Conservation (phyloP, 225 moss, liverwort and hornwort genomes). For the Asterella californica region DNA sequence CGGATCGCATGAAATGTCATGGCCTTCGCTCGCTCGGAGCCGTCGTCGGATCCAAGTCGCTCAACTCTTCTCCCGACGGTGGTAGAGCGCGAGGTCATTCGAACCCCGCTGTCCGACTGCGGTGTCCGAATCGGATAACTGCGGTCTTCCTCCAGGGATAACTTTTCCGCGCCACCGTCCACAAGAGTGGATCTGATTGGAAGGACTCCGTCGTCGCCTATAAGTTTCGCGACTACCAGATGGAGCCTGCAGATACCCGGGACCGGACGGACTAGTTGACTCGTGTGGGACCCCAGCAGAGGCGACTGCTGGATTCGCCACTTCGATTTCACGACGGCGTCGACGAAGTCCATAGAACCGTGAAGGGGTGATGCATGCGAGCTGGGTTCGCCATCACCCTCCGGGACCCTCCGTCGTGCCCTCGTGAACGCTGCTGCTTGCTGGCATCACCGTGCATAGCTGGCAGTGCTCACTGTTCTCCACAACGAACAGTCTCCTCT, state of each 20-base stretch:
- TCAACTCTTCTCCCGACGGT: not conserved
- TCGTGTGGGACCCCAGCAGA: not conserved
- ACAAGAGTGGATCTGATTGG: not conserved
- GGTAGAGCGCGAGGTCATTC: not conserved
- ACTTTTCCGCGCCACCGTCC: not conserved
- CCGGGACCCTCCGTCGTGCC: not conserved
- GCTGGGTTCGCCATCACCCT: not conserved
- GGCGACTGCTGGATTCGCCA: not conserved
- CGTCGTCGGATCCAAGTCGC: not conserved
- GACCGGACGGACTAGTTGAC: too few relatives aligned
- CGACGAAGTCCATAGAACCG: not conserved
- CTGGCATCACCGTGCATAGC: conserved; percentile 11
- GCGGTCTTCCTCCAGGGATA: too few relatives aligned
- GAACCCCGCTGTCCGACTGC: not conserved
- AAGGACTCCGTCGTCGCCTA: not conserved
- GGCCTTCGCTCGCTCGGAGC: not conserved
- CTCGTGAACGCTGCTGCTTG: conserved; percentile 15
- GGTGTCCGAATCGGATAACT: not conserved
- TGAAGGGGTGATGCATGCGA: not conserved
- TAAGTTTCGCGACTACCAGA: not conserved
- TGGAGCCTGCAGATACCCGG: not conserved
- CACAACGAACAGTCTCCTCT: conserved; percentile 8
- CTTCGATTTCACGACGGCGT: not conserved
- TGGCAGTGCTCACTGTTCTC: conserved; percentile 6
- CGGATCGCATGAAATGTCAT: not conserved